These are phyloP conservation scores for Dendrocalamus latiflorus DNA, from an alignment of 202 grass and related monocot genomes.

Conservation along the genomic window DNA sequence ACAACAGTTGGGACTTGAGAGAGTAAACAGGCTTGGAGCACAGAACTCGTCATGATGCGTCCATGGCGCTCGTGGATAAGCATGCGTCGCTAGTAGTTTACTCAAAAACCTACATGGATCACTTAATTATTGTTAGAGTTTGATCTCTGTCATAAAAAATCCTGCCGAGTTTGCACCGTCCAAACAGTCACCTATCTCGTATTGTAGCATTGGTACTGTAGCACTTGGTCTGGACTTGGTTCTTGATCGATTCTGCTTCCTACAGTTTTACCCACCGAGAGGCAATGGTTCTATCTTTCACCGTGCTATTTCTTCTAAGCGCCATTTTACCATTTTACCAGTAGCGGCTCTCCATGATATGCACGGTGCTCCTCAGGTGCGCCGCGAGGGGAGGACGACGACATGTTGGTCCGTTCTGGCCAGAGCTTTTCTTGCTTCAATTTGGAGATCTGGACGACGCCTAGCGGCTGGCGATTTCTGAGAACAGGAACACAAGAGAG, in stretches of 20 bases:
- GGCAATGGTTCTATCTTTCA: too few relatives aligned
- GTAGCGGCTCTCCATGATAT: slow-evolving; percentile 10
- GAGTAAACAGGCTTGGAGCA: not conserved
- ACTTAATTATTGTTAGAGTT: not conserved
- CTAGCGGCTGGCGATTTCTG: slow-evolving; percentile 24
- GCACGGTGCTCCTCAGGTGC: slow-evolving; percentile 7
- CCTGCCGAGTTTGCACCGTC: not conserved
- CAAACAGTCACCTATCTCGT: too few relatives aligned
- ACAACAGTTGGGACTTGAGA: too few relatives aligned
- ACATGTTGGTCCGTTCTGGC: not conserved
- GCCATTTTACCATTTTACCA: too few relatives aligned
- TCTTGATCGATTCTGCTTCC: too few relatives aligned
- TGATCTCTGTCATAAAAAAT: not conserved
- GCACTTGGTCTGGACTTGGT: too few relatives aligned
- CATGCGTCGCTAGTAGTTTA: not conserved
- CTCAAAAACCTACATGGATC: not conserved
- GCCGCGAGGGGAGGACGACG: not conserved
- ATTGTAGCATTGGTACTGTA: too few relatives aligned
- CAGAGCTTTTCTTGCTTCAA: slow-evolving; percentile 6
- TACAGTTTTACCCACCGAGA: too few relatives aligned
- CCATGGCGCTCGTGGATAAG: not conserved
- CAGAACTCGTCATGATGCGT: not conserved
- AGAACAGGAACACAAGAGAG: not conserved
- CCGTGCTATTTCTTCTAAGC: too few relatives aligned
- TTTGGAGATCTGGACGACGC: slow-evolving; percentile 11